These are phyloP conservation scores for Solanum pennellii DNA, from an alignment of 257 asterid genomes.

Conservation along the genomic window DNA sequence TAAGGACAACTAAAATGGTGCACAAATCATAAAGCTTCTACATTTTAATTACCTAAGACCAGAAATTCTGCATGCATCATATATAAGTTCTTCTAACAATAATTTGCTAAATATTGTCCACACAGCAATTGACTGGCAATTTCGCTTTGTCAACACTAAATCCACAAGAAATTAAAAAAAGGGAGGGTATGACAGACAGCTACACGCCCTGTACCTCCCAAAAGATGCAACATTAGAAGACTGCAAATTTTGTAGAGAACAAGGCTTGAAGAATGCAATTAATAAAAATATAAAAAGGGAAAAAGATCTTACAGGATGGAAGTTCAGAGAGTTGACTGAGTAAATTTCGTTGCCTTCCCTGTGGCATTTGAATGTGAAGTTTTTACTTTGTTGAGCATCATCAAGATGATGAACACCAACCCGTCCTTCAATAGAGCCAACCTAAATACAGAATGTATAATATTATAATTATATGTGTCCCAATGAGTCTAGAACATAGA, in stretches of 20 bases:
- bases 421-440: constrained; percentile 98
- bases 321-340: constrained; percentile 85
- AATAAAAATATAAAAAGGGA: background rate
- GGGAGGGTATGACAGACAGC: background rate
- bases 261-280: background rate
- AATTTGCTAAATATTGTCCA: background rate
- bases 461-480: background rate
- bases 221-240: background rate
- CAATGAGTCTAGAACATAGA: background rate
- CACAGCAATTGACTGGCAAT: background rate
- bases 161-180: background rate
- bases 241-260: background rate
- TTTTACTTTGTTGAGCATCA: constrained; percentile 65
- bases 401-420: constrained; percentile 96
- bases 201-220: background rate
- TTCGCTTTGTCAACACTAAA: background rate
- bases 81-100: background rate
- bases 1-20: background rate
- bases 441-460: constrained; percentile 30
- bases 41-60: background rate
- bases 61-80: background rate
- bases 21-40: background rate
- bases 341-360: constrained; percentile 79
- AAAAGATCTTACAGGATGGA: constrained; percentile 78
- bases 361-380: constrained; percentile 97